These are phyloP conservation scores for Scedosporium aurantiacum DNA, from an alignment of 2,329 filamentous ascomycete species.

Conservation along the genomic window DNA sequence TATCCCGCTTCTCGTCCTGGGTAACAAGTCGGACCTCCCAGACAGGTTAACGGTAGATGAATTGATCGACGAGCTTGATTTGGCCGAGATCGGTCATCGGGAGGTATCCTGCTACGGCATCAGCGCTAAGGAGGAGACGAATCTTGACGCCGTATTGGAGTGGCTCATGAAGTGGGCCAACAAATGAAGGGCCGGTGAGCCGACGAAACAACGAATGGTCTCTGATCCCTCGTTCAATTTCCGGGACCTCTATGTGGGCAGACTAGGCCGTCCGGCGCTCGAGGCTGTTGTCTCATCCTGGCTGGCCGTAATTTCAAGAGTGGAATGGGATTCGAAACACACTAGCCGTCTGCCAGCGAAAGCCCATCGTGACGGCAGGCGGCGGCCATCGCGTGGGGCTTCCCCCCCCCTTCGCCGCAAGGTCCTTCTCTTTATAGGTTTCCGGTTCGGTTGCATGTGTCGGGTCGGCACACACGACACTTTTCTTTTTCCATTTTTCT, in stretches of 20 bases:
- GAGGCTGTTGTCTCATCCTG: no score
- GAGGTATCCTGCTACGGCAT: slow-evolving; percentile 99
- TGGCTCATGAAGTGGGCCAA: slow-evolving; percentile 83
- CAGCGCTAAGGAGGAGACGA: slow-evolving; percentile 97
- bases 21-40: slow-evolving; percentile 95
- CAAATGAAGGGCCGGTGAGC: slow-evolving; percentile 45
- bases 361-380: no score
- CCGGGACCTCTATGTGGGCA: neutral
- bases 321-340: no score
- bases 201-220: neutral
- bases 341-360: no score
- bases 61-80: slow-evolving; percentile 81
- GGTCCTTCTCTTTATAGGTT: neutral
- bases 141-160: slow-evolving; percentile 90
- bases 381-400: no score
- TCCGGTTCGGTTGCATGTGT: slow-evolving; percentile 5
- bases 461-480: neutral
- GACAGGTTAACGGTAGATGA: slow-evolving; percentile 88
- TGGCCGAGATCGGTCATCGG: slow-evolving; percentile 79
- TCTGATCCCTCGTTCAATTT: neutral
- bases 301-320: no score
- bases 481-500: slow-evolving; percentile 3
- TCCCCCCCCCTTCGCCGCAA: no score
- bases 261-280: neutral
- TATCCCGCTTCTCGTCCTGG: slow-evolving; percentile 86